phyloP scores from a whole-genome alignment of 2,329 filamentous ascomycete genomes.

The Fusarium pseudograminearum region DNA sequence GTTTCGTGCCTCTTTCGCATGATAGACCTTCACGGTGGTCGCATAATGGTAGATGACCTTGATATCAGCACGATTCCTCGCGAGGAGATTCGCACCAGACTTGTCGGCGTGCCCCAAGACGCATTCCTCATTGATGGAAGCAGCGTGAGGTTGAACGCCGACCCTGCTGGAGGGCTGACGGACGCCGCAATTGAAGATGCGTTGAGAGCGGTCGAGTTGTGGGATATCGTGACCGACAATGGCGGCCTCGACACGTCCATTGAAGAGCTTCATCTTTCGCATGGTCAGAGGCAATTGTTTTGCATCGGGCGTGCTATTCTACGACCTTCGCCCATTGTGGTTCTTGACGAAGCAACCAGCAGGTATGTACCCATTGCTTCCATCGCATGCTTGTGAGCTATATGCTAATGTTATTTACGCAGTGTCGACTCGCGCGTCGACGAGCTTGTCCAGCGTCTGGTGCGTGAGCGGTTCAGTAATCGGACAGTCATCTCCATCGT shows the following conservation, averaged over 20 bases:
- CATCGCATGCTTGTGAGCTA: fast-evolving
- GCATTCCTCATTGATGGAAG: conserved; percentile 60
- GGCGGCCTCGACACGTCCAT: conserved; percentile 55
- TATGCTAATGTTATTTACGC: conserved; percentile 1
- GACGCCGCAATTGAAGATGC: conserved; percentile 59
- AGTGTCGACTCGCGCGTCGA: conserved; percentile 38
- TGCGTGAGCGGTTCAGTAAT: conserved; percentile 37
- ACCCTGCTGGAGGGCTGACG: conserved; percentile 54
- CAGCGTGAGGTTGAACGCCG: conserved; percentile 60
- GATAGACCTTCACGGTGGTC: conserved; percentile 56
- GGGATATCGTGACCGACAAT: conserved; percentile 54
- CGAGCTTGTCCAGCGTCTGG: conserved; percentile 31
- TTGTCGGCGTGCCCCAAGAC: conserved; percentile 64
- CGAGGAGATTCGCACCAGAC: conserved; percentile 44
- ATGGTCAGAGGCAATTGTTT: conserved; percentile 64
- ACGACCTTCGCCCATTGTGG: conserved; percentile 53
- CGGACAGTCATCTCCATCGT: conserved; percentile 46
- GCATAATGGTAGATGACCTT: conserved; percentile 59
- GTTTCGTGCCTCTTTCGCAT: conserved; percentile 57
- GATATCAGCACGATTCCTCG: conserved; percentile 50
- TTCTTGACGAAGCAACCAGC: conserved; percentile 59
- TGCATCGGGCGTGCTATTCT: conserved; percentile 61
- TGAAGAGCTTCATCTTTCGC: conserved; percentile 52
- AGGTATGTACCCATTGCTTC: conserved; percentile 39
- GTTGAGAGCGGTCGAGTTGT: conserved; percentile 60